A percentile compares a stretch with the other conserved stretches of the same genome.
These are phyloP conservation scores for Ensete glaucum DNA, from an alignment of 176 grass and related monocot genomes.

Conservation along the genomic window DNA sequence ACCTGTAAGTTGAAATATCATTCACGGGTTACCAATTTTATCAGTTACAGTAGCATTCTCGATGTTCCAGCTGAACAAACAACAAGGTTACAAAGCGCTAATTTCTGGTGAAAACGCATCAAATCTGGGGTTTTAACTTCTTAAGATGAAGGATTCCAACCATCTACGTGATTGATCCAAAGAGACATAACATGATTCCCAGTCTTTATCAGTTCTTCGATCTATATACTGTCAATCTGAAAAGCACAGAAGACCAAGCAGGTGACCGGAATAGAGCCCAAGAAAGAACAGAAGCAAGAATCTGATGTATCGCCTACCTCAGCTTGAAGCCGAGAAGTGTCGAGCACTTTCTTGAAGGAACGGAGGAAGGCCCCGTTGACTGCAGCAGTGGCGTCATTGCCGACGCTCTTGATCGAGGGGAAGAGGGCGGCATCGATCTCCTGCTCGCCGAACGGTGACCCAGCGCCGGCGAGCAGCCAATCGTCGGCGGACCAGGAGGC, in stretches of 20 bases:
- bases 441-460: conserved; percentile 49
- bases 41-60: too few species aligned
- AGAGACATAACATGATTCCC: too few species aligned
- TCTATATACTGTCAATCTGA: background rate
- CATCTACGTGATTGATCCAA: too few species aligned
- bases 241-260: background rate
- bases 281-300: background rate
- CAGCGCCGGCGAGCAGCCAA: conserved; percentile 35
- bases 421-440: conserved; percentile 64
- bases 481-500: conserved; percentile 59
- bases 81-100: background rate
- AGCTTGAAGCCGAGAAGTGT: conserved; percentile 33
- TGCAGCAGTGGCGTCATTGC: conserved; percentile 44
- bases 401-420: conserved; percentile 65
- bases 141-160: too few species aligned
- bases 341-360: conserved; percentile 46
- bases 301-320: conserved; percentile 31
- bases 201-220: too few species aligned
- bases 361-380: conserved; percentile 58
- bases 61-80: background rate
- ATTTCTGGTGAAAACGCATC: too few species aligned
- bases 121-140: too few species aligned
- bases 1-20: conserved; percentile 30
- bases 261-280: background rate
- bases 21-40: background rate